phyloP scores from a whole-genome alignment of 345 rosid genomes.

The Cardiospermum halicacabum region DNA sequence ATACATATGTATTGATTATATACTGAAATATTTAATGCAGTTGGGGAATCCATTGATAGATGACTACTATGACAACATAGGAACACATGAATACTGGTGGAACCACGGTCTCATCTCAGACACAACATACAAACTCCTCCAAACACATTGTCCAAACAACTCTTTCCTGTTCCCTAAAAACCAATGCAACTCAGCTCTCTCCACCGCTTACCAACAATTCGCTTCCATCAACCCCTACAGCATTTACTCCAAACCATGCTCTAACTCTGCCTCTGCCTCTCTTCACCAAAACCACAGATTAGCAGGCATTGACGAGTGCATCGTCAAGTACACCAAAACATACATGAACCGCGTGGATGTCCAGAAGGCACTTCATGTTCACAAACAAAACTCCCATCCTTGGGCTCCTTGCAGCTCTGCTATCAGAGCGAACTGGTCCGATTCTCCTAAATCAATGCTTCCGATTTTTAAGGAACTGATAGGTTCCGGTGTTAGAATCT shows the following conservation, averaged over 20 bases:
- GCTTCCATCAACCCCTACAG: slow-evolving; percentile 53
- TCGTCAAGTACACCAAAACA: slow-evolving; percentile 36
- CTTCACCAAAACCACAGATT: no score
- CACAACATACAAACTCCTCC: slow-evolving; percentile 32
- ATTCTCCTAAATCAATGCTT: slow-evolving; percentile 78
- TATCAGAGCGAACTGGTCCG: slow-evolving; percentile 55
- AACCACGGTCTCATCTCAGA: slow-evolving; percentile 61
- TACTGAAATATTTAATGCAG: no score
- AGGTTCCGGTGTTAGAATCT: slow-evolving; percentile 59
- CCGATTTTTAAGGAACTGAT: slow-evolving; percentile 62
- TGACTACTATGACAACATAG: slow-evolving; percentile 40
- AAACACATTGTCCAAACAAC: slow-evolving; percentile 35
- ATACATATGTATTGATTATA: no score
- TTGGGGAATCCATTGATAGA: slow-evolving; percentile 61
- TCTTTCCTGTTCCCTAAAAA: slow-evolving; percentile 50
- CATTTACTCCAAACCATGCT: slow-evolving; percentile 52
- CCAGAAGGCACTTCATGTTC: slow-evolving; percentile 73
- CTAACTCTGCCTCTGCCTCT: slow-evolving; percentile 1
- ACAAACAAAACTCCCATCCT: slow-evolving; percentile 28
- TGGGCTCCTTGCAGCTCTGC: slow-evolving; percentile 51
- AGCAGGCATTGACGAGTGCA: slow-evolving; percentile 77
- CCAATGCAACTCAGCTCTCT: slow-evolving; percentile 37
- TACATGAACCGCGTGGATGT: slow-evolving; percentile 63
- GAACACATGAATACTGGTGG: slow-evolving; percentile 64
- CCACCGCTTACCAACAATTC: slow-evolving; percentile 39